Percentiles rank a stretch among this genome's conserved stretches.
Evolutionary conservation across 192 early-diverging fungal species (phyloP).

Genomic region (Backusella luteola): DNA sequence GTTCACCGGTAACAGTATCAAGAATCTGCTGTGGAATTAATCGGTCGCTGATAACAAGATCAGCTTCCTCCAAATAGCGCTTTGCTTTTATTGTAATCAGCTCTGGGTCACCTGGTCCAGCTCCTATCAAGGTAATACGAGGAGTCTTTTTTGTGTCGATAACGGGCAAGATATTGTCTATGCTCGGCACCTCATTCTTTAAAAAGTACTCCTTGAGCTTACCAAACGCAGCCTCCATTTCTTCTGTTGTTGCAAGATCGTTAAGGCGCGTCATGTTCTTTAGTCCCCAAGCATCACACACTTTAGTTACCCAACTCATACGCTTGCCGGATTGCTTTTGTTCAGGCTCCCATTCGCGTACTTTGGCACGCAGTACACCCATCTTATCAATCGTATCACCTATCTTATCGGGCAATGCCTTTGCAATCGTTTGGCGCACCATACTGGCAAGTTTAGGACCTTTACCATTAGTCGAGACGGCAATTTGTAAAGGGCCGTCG

Average conservation of each 20-base stretch:
- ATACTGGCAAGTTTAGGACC: constrained; percentile 87
- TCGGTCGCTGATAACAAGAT: constrained; percentile 84
- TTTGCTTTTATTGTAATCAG: constrained; percentile 75
- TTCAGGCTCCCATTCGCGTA: constrained; percentile 64
- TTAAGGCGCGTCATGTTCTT: constrained; percentile 65
- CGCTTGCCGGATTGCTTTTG: constrained; percentile 63
- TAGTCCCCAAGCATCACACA: constrained; percentile 85
- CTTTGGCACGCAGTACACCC: constrained; percentile 57
- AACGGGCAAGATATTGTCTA: constrained; percentile 15
- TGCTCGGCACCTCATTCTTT: constrained; percentile 33
- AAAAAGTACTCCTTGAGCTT: constrained; percentile 63
- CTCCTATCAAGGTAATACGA: constrained; percentile 70
- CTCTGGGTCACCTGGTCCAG: constrained; percentile 82
- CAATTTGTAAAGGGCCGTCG: constrained; percentile 85
- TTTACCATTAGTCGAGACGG: constrained; percentile 85
- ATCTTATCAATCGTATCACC: constrained; percentile 75
- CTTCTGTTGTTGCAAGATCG: constrained; percentile 4
- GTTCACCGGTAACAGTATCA: constrained; percentile 49
- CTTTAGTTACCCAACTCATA: constrained; percentile 80
- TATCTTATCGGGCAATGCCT: constrained; percentile 55
- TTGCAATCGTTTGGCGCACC: constrained; percentile 66
- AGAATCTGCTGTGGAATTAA: constrained; percentile 64
- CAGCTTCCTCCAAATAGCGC: constrained; percentile 60
- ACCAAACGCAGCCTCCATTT: constrained; percentile 58
- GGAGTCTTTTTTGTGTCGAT: constrained; percentile 19